phyloP scores from a whole-genome alignment of 1,284 basidiomycete genomes.

The Apiotrichum brassicae region DNA sequence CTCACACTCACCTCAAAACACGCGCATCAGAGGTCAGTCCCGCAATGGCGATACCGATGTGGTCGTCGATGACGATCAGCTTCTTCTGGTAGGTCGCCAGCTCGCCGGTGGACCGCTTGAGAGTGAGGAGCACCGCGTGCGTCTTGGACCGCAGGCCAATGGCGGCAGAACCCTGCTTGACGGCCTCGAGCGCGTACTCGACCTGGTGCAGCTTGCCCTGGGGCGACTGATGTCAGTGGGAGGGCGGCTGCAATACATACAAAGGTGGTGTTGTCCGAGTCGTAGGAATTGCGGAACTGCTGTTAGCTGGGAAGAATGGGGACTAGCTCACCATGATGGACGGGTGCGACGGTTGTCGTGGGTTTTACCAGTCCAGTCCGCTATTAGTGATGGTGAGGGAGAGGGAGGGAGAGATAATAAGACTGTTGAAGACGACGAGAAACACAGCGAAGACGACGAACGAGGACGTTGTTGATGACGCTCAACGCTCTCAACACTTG shows the following conservation, averaged over 20 bases:
- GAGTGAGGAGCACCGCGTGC: slow-evolving; percentile 84
- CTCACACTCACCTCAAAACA: slow-evolving; percentile 68
- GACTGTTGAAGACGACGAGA: slow-evolving; percentile 1
- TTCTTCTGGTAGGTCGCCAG: slow-evolving; percentile 99
- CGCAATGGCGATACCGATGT: slow-evolving; percentile 97
- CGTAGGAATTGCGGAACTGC: slow-evolving; percentile 90
- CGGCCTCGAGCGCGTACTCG: slow-evolving; percentile 98
- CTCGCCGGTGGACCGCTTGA: slow-evolving; percentile 99
- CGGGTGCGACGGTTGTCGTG: neutral
- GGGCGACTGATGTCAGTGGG: slow-evolving; percentile 28
- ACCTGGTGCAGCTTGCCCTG: slow-evolving; percentile 63
- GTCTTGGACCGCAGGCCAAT: slow-evolving; percentile 93
- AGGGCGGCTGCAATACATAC: slow-evolving; percentile 14
- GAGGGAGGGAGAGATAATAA: neutral
- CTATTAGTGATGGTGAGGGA: neutral
- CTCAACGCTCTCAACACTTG: too few species aligned
- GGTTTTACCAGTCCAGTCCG: too few species aligned
- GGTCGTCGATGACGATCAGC: slow-evolving; percentile 98
- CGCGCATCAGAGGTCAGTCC: slow-evolving; percentile 96
- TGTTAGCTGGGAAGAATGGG: slow-evolving; percentile 3
- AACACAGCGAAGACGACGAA: too few species aligned
- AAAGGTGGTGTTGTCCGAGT: slow-evolving; percentile 95
- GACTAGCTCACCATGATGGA: slow-evolving; percentile 17
- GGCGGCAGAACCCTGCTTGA: slow-evolving; percentile 98
- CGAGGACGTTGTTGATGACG: neutral